Evolutionary conservation across 345 rosid species (phyloP), one percentile per base, ranked within the genome.

Genomic region (Citrus unshiu): DNA sequence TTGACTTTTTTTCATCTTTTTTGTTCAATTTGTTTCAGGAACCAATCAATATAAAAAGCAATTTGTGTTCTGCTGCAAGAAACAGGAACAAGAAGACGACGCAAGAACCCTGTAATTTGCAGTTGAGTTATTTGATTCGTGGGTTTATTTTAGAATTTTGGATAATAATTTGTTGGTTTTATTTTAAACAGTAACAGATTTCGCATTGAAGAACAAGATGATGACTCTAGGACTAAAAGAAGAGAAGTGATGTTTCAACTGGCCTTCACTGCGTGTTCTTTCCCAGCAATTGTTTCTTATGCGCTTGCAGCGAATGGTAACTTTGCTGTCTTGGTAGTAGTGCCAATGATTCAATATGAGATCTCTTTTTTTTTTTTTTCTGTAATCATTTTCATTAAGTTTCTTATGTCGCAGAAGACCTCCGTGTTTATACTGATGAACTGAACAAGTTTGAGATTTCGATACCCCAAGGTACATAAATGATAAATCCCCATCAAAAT

Each of bases 401-500:
- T 80, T 74, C 81, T 86, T 88, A 70, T 77, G 77, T 51, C 8
- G 35, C 88, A 59, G 89, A 83, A 40, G 84, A 90, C 80, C 85
- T 87, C 67, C 92, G 87, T 25, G 79, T 65, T 54, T 95, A 88
- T 83, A 88, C 85, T 21, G 99, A 95, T 78, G 93, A 91, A 34
- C 87, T 29, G 46, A 95, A 95, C 88, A 95, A 90, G 84, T 95
- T 90, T 84, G 87, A 91, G 84, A 90, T 93, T 76, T 84, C 89
- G 19, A 90, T 95, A 74, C 98, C 99, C 24, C 90, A 84, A 87
- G 98, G 99, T 89, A 57, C 46, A 9, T 13, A 35, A 21, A 46
- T 46, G 18, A 46, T 46, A 46, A 46, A 46, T 46, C 5, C 51
- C 51, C 51, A 46, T 46, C 4, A 46, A 46, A 12, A 46, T 46